These are phyloP conservation scores for Aspergillus oerlinghausenensis DNA, from an alignment of 2,329 filamentous ascomycete species.

Conservation along the genomic window DNA sequence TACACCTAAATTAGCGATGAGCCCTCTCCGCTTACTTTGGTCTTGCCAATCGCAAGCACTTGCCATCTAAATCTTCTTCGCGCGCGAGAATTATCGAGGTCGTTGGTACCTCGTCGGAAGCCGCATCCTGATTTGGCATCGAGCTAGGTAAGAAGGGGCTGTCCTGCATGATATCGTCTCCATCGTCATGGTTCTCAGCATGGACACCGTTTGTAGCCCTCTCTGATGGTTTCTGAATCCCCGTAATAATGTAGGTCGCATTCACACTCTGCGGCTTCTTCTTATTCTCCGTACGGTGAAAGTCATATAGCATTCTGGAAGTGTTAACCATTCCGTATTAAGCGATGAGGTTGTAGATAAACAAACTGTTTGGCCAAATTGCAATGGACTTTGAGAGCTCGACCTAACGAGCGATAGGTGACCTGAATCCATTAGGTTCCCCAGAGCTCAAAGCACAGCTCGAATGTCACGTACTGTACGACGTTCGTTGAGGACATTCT, in stretches of 20 bases:
- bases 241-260: constrained; percentile 87
- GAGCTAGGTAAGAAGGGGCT: constrained; percentile 66
- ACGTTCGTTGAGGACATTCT: constrained; percentile 70
- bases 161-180: constrained; percentile 56
- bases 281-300: constrained; percentile 70
- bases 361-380: constrained; percentile 83
- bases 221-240: constrained; percentile 51
- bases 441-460: not conserved
- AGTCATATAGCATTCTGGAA: constrained; percentile 77
- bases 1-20: constrained; percentile 30
- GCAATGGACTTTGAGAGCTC: constrained; percentile 76
- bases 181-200: constrained; percentile 52
- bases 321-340: constrained; percentile 13
- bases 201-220: constrained; percentile 35
- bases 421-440: constrained; percentile 50
- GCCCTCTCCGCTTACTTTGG: not conserved
- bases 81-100: constrained; percentile 62
- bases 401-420: constrained; percentile 80
- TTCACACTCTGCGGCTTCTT: constrained; percentile 71
- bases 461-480: constrained; percentile 54
- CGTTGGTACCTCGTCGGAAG: constrained; percentile 50
- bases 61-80: constrained; percentile 69
- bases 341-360: not conserved
- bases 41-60: constrained; percentile 7
- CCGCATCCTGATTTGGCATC: constrained; percentile 50